Percentiles rank a stretch among this genome's conserved stretches.
These are phyloP conservation scores for Globisporangium emineosum DNA, from an alignment of 352 stramenopile species.

Conservation along the genomic window DNA sequence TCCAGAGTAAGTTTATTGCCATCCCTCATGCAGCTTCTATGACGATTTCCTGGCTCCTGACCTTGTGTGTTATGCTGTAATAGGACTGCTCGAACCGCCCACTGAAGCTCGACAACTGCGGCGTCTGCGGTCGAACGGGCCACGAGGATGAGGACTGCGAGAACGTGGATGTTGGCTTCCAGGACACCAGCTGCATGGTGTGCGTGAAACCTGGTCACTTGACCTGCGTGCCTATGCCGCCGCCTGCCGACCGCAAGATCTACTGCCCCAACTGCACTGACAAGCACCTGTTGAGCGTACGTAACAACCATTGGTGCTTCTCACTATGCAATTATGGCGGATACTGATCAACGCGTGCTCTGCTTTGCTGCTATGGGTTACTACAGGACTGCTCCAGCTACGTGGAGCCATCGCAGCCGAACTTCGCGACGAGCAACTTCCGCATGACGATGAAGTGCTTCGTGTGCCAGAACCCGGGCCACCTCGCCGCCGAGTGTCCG, in stretches of 20 bases:
- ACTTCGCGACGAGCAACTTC: conserved; percentile 44
- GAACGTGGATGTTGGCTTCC: conserved; percentile 22
- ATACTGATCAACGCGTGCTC: not conserved
- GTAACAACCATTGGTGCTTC: not conserved
- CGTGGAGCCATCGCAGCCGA: conserved; percentile 35
- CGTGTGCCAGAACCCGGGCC: conserved; percentile 62
- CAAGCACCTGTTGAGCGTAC: conserved; percentile 47
- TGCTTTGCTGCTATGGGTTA: not conserved
- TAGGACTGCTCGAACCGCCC: conserved; percentile 60
- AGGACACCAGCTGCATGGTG: conserved; percentile 69
- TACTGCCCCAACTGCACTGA: conserved; percentile 68
- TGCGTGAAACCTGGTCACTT: conserved; percentile 60
- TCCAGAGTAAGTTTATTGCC: conserved; percentile 30
- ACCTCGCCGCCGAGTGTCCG: conserved; percentile 70
- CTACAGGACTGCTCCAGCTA: conserved; percentile 37
- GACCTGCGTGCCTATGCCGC: conserved; percentile 62
- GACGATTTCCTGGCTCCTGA: not conserved
- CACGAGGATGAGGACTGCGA: conserved; percentile 47
- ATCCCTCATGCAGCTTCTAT: not conserved
- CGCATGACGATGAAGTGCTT: conserved; percentile 66
- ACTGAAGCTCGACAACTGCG: conserved; percentile 37
- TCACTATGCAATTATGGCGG: not conserved
- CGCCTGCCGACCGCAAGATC: conserved; percentile 59
- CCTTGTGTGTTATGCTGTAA: not conserved
- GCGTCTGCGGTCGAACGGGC: conserved; percentile 50